A percentile compares a stretch with the other conserved stretches of the same genome.
These are phyloP conservation scores for Aspergillus sergii DNA, from an alignment of 2,329 filamentous ascomycete genomes.

Conservation along the genomic window DNA sequence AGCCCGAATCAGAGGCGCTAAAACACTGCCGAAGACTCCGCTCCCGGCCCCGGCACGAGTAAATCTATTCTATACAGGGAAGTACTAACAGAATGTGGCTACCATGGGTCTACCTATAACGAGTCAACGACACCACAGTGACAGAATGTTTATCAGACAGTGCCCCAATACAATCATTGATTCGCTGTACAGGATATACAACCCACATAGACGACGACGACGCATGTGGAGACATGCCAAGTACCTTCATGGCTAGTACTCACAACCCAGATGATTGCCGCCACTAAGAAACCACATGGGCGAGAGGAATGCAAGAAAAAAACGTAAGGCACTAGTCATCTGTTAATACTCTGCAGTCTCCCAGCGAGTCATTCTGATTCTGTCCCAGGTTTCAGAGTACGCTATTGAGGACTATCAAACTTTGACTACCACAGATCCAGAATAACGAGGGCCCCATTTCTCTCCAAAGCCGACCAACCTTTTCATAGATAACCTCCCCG, in stretches of 20 bases:
- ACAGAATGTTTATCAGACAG: neutral
- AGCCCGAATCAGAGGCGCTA: slow-evolving; percentile 3
- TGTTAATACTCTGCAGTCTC: neutral
- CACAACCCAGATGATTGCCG: neutral
- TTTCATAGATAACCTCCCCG: slow-evolving; percentile 1
- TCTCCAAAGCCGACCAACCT: neutral
- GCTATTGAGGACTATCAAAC: slow-evolving; percentile 21
- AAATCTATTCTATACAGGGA: slow-evolving; percentile 3
- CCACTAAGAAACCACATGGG: neutral
- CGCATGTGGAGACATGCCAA: neutral
- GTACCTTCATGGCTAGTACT: neutral
- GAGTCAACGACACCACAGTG: neutral
- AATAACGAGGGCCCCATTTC: neutral
- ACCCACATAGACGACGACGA: slow-evolving; percentile 1
- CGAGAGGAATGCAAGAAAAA: neutral
- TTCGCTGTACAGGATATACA: neutral
- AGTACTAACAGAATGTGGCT: slow-evolving; percentile 14
- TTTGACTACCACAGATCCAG: slow-evolving; percentile 7
- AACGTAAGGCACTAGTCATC: neutral
- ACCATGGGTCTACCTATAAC: slow-evolving; percentile 13
- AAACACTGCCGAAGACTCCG: neutral
- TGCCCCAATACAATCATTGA: neutral
- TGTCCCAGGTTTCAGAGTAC: neutral
- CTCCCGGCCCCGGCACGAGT: neutral
- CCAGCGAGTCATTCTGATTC: neutral